Base-by-base conservation (phyloP, 1,139 yeast genomes). In the Geotrichum europaeum region DNA sequence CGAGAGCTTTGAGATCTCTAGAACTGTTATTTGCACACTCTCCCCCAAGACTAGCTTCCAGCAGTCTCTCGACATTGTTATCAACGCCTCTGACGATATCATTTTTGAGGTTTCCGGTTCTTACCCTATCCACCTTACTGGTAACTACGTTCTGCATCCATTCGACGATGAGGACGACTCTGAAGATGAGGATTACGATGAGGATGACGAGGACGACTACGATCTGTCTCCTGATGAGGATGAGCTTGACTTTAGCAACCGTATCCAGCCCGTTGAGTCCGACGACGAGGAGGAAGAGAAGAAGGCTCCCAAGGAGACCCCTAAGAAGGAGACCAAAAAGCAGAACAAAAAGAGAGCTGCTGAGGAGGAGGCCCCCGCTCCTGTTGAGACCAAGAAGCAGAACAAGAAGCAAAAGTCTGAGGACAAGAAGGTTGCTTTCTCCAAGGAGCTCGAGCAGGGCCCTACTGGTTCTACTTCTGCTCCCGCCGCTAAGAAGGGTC, bases 141-240 rank as follows among this genome's bases (percentile, higher is more conserved):
- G 99, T 80, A 92, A 94, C 85, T 90, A 87, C 78, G 87, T 94
- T 72, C 95, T 89, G 73, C 97, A 91, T 76, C 97, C 98, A 75
- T 91, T 85, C 67, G 95, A 87, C 68, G 87, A 82, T 60, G 86
- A 80, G 49, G 77, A 80, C 61, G 84, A 78, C 56, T 86, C 82
- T 59, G 81, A 78, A 57, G 82, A 78, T 61, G 78, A 78, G 57
- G 84, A 80, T 57, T 75, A 72, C 56, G 73, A 70, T 59, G 73
- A 71, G 49, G 70, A 66, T 50, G 76, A 74, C 53, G 79, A 79
- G 61, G 92, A 85, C 61, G 96, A 88, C 68, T 89, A 89, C 74
- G 96, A 90, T 75, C 81, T 89, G 73, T 86, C 95, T 62, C 96
- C 96, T 64, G 96, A 89, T 78, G 96, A 90, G 78, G 97, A 90